A percentile compares a stretch with the other conserved stretches of the same genome.
Evolutionary conservation across 2,329 filamentous ascomycete species (phyloP).

Genomic region (Fusarium fujikuroi): DNA sequence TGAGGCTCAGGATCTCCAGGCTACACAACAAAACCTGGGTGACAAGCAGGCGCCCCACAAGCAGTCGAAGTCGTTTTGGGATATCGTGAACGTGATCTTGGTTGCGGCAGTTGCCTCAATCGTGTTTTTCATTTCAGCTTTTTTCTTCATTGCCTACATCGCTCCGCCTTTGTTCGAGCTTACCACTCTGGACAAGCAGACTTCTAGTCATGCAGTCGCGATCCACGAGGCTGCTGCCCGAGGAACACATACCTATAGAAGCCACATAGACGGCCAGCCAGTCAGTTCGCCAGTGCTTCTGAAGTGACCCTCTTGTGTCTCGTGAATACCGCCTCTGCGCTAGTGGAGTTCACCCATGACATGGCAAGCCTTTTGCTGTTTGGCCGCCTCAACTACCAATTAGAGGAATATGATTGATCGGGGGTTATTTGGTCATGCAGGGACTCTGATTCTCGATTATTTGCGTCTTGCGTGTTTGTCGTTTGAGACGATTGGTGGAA

Average conservation of each 20-base stretch:
- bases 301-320: not conserved
- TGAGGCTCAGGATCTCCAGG: too few relatives aligned
- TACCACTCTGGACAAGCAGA: not conserved
- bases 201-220: not conserved
- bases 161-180: not conserved
- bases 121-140: too few relatives aligned
- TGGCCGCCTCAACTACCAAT: not conserved
- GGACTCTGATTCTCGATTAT: fast-evolving
- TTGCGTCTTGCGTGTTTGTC: fast-evolving
- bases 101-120: too few relatives aligned
- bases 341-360: not conserved
- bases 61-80: too few relatives aligned
- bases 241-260: not conserved
- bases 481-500: fast-evolving
- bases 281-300: not conserved
- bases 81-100: too few relatives aligned
- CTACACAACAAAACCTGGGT: too few relatives aligned
- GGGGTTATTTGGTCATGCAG: not conserved
- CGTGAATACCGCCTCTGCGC: not conserved
- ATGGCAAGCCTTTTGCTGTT: not conserved
- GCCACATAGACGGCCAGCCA: not conserved
- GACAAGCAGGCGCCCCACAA: too few relatives aligned
- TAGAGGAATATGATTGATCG: not conserved
- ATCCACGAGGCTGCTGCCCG: not conserved
- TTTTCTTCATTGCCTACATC: not conserved